Conservation (phyloP, 2,329 filamentous ascomycete genomes). For the Sphaerulina vaccinii region DNA sequence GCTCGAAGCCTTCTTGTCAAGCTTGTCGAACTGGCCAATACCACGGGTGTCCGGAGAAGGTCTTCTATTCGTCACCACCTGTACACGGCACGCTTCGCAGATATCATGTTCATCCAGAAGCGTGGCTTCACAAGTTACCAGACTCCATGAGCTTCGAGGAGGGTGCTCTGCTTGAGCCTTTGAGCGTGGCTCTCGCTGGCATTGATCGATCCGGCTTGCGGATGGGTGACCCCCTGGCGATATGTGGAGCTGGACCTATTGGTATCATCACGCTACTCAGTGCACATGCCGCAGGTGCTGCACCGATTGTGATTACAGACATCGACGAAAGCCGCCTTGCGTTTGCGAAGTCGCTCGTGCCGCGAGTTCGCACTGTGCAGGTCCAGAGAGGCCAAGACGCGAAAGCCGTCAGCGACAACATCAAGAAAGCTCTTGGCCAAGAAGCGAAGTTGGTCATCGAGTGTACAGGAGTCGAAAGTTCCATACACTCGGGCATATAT, state of each 20-base stretch:
- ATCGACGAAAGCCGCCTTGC: slow-evolving; percentile 43
- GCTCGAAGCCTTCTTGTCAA: slow-evolving; percentile 32
- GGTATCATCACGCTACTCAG: slow-evolving; percentile 43
- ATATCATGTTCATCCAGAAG: slow-evolving; percentile 35
- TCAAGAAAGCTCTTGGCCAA: slow-evolving; percentile 36
- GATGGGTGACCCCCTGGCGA: slow-evolving; percentile 42
- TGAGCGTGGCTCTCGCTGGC: slow-evolving; percentile 49
- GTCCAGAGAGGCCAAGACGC: slow-evolving; percentile 39
- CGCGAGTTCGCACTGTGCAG: slow-evolving; percentile 40
- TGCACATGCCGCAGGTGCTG: slow-evolving; percentile 47
- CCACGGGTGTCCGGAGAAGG: slow-evolving; percentile 33
- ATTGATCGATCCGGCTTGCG: slow-evolving; percentile 42
- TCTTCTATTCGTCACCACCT: slow-evolving; percentile 36
- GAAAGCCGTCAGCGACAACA: slow-evolving; percentile 39
- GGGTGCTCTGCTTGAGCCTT: slow-evolving; percentile 50
- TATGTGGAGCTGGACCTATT: slow-evolving; percentile 41
- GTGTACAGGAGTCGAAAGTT: slow-evolving; percentile 38
- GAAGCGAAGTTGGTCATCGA: slow-evolving; percentile 38
- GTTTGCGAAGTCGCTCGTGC: slow-evolving; percentile 39
- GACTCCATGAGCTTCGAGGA: slow-evolving; percentile 43
- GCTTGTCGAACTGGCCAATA: slow-evolving; percentile 35
- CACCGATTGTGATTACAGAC: slow-evolving; percentile 46
- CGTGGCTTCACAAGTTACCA: slow-evolving; percentile 40
- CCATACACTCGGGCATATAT: slow-evolving; percentile 36
- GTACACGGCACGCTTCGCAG: slow-evolving; percentile 34